Evolutionary conservation across 345 rosid species (phyloP), one percentile per base, ranked within the genome.

Genomic region (Hevea brasiliensis): DNA sequence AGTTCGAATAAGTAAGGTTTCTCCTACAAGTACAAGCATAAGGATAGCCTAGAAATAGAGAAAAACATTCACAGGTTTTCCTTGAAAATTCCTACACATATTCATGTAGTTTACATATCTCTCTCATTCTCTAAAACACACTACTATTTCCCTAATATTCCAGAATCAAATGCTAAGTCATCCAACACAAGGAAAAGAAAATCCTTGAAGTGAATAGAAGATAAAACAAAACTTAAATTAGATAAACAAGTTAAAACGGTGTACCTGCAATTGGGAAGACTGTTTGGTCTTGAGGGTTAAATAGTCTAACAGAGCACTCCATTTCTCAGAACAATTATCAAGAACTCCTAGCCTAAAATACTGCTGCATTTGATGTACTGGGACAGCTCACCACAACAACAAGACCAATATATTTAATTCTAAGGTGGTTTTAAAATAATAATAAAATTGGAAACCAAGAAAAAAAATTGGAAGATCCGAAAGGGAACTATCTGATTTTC

Each of bases 321-420:
- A 88, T 77, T 94, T 90, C 65, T 53, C 63, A 7, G 84, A 77
- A 74, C 94, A 92, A 70, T 89, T 85, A 78, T 90, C 94, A 58
- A 94, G 79, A 63, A 62, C 79, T 61, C 97, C 97, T 64, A 81
- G 58, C 71, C 97, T 80, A 61, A 88, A 92, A 73, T 92, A 90
- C 83, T 88, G 94, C 84, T 92, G 96, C 91, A 90, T 74, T 83
- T 94, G 94, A 85, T 92, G 87, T 45, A 86, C 89, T 1, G 96
- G 94, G 71, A 93, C 97, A 91, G 90, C 7, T 6, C 59, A 59
- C 65, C 54, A 20, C 11, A 60, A 60, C 41, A 60, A 9, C 24
- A 32, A 41, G 37, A 32, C 37, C 47, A 27, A 61, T 27, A 7
- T 42, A 57, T 26, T 63, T 17, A 37, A 59, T 57, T 53, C 18